Percentiles rank a stretch among this genome's conserved stretches.
Evolutionary conservation across 768 basidiomycete species (phyloP).

Genomic region (Jaapia argillacea): DNA sequence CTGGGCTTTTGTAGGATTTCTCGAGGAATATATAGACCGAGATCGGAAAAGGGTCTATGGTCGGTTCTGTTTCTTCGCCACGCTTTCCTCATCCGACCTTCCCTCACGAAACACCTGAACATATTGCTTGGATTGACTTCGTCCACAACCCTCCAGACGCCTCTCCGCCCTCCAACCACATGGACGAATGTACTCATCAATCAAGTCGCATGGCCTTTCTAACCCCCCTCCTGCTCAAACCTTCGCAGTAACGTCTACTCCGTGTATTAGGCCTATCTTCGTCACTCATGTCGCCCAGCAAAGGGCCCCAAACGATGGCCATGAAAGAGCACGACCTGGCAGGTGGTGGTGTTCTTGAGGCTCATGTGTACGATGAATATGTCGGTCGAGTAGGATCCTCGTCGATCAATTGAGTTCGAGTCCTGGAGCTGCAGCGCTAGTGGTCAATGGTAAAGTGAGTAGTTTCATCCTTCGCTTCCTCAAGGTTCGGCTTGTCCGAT

Average conservation of each 20-base stretch:
- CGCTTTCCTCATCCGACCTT: no score
- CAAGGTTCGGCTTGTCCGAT: no score
- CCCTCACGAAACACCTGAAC: no score
- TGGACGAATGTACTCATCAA: no score
- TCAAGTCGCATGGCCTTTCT: no score
- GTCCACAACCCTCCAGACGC: slow-evolving; percentile 75
- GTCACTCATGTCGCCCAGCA: slow-evolving; percentile 6
- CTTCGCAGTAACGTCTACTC: slow-evolving; percentile 28
- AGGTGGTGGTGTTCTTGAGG: slow-evolving; percentile 22
- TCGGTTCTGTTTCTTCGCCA: slow-evolving; percentile 17
- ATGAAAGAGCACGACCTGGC: slow-evolving; percentile 20
- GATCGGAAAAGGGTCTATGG: slow-evolving; percentile 49
- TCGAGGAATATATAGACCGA: slow-evolving; percentile 53
- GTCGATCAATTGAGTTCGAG: slow-evolving; percentile 44
- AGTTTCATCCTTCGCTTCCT: no score
- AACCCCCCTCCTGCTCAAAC: slow-evolving; percentile 29
- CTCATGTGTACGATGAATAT: slow-evolving; percentile 33
- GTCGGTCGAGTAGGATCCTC: slow-evolving; percentile 34
- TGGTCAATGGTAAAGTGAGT: no score
- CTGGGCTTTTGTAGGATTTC: slow-evolving; percentile 43
- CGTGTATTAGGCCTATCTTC: slow-evolving; percentile 24
- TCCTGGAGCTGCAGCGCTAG: slow-evolving; percentile 47
- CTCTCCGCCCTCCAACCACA: no score
- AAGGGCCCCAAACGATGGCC: slow-evolving; percentile 33
- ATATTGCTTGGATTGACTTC: slow-evolving; percentile 67